A percentile compares a stretch with the other conserved stretches of the same genome.
Evolutionary conservation across 148 eudicot genomes (phyloP).

Genomic region (Persicaria tinctoria): DNA sequence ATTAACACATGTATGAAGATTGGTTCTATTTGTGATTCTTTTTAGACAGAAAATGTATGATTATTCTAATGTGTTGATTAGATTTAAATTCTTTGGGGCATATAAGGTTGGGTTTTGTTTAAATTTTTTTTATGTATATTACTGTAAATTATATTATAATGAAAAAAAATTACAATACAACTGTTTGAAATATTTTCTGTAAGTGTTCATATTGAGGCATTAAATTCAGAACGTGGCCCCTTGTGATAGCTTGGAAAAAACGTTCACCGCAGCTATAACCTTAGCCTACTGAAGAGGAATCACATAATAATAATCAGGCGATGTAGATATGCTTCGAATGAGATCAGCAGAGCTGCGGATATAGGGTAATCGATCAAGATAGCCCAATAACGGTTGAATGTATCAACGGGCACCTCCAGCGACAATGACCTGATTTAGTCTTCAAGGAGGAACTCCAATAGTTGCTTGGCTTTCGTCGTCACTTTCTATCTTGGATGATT

Average conservation of each 20-base stretch:
- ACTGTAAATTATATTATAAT: neutral
- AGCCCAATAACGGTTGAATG: neutral
- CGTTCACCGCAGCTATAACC: neutral
- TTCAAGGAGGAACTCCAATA: neutral
- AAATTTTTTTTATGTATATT: neutral
- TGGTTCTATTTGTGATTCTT: neutral
- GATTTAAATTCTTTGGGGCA: neutral
- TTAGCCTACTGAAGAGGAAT: neutral
- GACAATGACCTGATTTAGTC: neutral
- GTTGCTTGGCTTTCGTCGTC: neutral
- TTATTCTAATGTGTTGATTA: neutral
- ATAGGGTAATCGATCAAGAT: neutral
- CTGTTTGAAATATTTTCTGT: neutral
- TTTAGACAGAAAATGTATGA: neutral
- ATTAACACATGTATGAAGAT: neutral
- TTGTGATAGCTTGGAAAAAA: neutral
- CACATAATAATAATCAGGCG: neutral
- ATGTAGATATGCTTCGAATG: neutral
- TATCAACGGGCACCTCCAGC: neutral
- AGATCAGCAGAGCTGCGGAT: neutral
- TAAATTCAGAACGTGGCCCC: too few relatives aligned
- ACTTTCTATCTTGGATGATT: constrained; percentile 44
- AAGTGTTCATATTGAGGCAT: too few relatives aligned
- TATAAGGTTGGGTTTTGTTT: neutral
- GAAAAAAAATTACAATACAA: neutral